Percentiles rank a stretch among this genome's conserved stretches.
Evolutionary conservation across 305 asterid genomes (phyloP).

Genomic region (Fraxinus albicans): DNA sequence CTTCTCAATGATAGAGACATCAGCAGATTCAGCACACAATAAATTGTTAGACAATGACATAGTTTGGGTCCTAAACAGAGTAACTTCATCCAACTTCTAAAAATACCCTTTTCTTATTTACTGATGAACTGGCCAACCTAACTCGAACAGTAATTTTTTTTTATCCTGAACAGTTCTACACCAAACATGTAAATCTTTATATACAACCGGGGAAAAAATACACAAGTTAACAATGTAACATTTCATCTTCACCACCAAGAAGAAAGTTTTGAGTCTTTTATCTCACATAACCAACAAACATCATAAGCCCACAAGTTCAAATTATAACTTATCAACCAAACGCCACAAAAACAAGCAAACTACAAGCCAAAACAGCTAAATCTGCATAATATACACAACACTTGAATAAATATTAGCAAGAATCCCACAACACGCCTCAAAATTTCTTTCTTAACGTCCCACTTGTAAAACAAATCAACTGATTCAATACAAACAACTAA

Average conservation of each 20-base stretch:
- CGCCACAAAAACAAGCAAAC: conserved; percentile 17
- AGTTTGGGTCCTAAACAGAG: background rate
- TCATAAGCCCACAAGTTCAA: conserved; percentile 16
- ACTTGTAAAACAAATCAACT: background rate
- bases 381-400: background rate
- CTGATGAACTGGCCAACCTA: background rate
- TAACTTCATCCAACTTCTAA: background rate
- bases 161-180: background rate
- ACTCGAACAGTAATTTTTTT: background rate
- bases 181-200: background rate
- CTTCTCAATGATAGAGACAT: background rate
- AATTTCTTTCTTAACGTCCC: background rate
- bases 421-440: conserved; percentile 3
- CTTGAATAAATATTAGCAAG: background rate
- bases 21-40: background rate
- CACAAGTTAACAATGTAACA: background rate
- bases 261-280: conserved; percentile 1
- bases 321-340: conserved; percentile 5
- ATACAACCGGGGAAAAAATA: background rate
- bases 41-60: background rate
- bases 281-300: conserved; percentile 13
- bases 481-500: background rate
- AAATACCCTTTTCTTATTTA: background rate
- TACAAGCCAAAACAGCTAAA: conserved; percentile 7
- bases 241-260: background rate